Base-by-base conservation (phyloP, 805 yeast genomes). In the Kregervanrija fluxuum region DNA sequence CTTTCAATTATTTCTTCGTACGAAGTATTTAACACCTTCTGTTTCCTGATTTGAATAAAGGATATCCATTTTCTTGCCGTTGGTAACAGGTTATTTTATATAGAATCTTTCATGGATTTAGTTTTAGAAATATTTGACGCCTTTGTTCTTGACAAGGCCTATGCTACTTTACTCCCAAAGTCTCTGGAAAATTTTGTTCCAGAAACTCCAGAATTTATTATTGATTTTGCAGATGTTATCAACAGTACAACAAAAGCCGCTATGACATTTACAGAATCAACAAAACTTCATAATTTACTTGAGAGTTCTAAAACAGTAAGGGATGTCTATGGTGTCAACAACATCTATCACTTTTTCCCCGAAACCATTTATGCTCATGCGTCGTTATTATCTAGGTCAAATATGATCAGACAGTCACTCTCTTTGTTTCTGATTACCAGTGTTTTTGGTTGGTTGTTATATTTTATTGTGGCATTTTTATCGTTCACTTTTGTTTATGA, bases 391-490 rank as follows among this genome's bases (percentile, higher is more conserved):
- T 72, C 81, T 37, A 79, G 99, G 63, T 73, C 82, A 50, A 86
- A 83, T 61, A 35, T 82, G 1, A 38, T 86, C 16, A 80, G 99
- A 64, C 93, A 89, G 66, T 50, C 70, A 13, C 35, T 86, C 11
- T 73, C 93, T 13, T 68, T 91, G 40, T 80, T 82, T 53, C 46
- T 80, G 10, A 63, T 90, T 38, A 84, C 89, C 53, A 76, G 88
- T 31, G 46, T 91, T 5, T 90, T 91, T 56, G 99, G 98, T 37
- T 82, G 91, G 85, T 34, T 80, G n/a, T 65, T 91, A 38, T 93
- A 93, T 64, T 69, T 89, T 37, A 53, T 67, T 14, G 82, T 80
- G 42, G 98, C 98, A 3, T 71, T 80, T 12, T 55, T 85, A n/a
- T 80, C 95, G 10, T 93, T 85, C 62, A 53, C 71, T 33, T 79